Base-by-base conservation (phyloP, 2,329 filamentous ascomycete species). In the Monosporascus sp. region DNA sequence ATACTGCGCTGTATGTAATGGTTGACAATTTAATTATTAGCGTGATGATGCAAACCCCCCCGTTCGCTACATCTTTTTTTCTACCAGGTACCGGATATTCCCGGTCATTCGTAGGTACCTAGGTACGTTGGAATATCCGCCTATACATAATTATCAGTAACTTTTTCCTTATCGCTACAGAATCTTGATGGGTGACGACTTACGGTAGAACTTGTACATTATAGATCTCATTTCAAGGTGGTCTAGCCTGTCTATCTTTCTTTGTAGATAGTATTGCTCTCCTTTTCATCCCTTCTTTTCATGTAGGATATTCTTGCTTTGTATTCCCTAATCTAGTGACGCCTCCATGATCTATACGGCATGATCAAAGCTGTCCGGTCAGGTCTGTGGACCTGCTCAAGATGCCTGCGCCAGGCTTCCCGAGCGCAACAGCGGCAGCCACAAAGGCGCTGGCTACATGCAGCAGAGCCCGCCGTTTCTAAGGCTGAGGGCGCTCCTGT, bases 301-400 rank as follows among this genome's bases (percentile, higher is more conserved):
- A 7, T 19, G 41, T 44, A 44, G 8, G 43, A 49, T 45, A 37
- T 51, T 46, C 43, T n/a, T 20, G 19, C 53, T 54, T 54, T 46
- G 8, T 45, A 22, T 35, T 31, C 48, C 16, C 6, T 51, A 43
- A 5, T 46, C 24, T 49, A 3, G 19, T 45, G 45, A 31, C 16
- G 40, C 35, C 27, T 27, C 40, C 48, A 64, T 52, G 47, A 63
- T 63, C 59, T 43, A 17, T 52, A 44, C 61, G 62, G 52, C 55
- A 75, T 76, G 73, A 70, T 74, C 56, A 71, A 68, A 60, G 54
- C 67, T 48, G 57, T 68, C 27, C 67, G 66, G 53, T 66, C 68
- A 55, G 75, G 73, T 69, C 72, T 79, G 57, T 86, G 85, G 85
- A 78, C 85, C 60, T 88, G 84, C 72, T 75, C 81, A 52, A 74